phyloP scores from a whole-genome alignment of 1,139 yeast genomes.

The Kazachstania sp. region DNA sequence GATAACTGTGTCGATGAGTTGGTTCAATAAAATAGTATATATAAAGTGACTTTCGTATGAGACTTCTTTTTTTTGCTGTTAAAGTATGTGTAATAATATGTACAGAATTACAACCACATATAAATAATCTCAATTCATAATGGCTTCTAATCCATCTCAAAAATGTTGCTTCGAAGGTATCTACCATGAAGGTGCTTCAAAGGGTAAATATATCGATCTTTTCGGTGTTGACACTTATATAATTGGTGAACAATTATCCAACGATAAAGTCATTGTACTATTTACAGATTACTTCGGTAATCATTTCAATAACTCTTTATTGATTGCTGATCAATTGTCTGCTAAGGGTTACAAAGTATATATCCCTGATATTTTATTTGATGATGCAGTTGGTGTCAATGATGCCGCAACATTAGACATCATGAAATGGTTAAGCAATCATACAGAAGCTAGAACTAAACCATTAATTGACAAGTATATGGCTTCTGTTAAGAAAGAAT shows the following conservation, averaged over 20 bases:
- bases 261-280: constrained; percentile 46
- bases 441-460: constrained; percentile 40
- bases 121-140: constrained; percentile 11
- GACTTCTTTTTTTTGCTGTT: too few species aligned
- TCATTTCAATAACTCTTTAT: constrained; percentile 42
- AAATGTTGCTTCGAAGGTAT: constrained; percentile 39
- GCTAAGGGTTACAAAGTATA: constrained; percentile 56
- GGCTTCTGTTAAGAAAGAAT: constrained; percentile 36
- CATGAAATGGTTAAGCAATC: constrained; percentile 46
- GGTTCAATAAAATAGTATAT: too few species aligned
- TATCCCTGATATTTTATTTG: constrained; percentile 63
- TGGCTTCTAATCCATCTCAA: constrained; percentile 51
- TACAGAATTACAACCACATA: too few species aligned
- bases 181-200: constrained; percentile 45
- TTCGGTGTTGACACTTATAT: constrained; percentile 49
- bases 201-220: constrained; percentile 37
- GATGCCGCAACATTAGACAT: constrained; percentile 28
- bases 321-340: constrained; percentile 65
- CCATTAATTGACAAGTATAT: constrained; percentile 41
- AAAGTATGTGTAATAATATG: too few species aligned
- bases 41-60: too few species aligned
- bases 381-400: constrained; percentile 36
- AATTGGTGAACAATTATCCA: constrained; percentile 37
- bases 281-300: constrained; percentile 65
- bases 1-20: too few species aligned